Base-by-base conservation (phyloP, 768 basidiomycete species). In the Porphyrellus cyaneotinctus region DNA sequence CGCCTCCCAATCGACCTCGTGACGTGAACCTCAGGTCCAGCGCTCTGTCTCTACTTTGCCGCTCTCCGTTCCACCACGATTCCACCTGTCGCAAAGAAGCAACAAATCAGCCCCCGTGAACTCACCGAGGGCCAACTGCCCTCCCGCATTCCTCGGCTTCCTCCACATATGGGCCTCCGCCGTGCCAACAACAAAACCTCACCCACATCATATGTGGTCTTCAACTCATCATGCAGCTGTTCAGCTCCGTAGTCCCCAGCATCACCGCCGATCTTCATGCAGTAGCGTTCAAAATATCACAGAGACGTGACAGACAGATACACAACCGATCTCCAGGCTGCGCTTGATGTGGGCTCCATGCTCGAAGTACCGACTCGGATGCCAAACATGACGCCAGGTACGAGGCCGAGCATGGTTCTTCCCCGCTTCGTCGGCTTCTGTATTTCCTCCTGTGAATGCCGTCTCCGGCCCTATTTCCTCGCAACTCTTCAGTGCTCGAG, bases 281-380 rank as follows among this genome's bases (percentile, higher is more conserved):
- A 0, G 86, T 94, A 0, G 87, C 89, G 0, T 89, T 94, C 43
- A 91, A 93, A 62, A 91, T 94, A 57, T 86, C 87, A 51, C 89
- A 91, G 68, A 70, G 91, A 6, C 73, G 91, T 18, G n/a, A 84
- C 87, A 66, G 83, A 89, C 57, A 74, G 87, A 10, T 93, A 87
- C 61, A 83, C 82, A 1, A 60, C 69, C 2, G 91, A 89, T 65
- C 68, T 94, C 3, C 89, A 93, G 63, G 87, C 85, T 2, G 90
- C 87, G 0, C 73, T 94, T 38, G 88, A 92, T 59, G 78, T 84
- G 0, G 85, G 87, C 3, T 54, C 46, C 0, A 56, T 66, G 1
- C 61, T 70, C 17, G 73, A 75, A 48, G 64, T 67, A 6, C 53
- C 6, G 52, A 51, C 33, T 66, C 58, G 30, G 55, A 52, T 8